Conservation (phyloP, 2,329 filamentous ascomycete genomes). For the Aspergillus niger region DNA sequence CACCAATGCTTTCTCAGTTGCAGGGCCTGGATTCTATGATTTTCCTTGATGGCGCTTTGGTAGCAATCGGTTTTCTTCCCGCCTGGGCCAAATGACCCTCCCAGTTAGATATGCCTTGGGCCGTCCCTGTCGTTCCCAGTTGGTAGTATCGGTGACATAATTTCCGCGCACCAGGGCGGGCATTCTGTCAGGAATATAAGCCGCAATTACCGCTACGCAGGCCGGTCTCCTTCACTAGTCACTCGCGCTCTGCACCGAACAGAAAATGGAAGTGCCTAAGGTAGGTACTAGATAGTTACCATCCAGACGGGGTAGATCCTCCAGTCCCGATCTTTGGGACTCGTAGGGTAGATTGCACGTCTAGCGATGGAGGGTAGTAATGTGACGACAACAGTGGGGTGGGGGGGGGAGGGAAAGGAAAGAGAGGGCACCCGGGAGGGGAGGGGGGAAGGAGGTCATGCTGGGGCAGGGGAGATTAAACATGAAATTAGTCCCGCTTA, state of each 20-base stretch:
- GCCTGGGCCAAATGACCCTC: neutral
- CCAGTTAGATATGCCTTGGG: too few relatives aligned
- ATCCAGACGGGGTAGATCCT: slow-evolving; percentile 6
- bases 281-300: slow-evolving; percentile 3
- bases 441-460: neutral
- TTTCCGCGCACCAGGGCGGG: neutral
- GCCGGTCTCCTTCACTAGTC: neutral
- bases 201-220: neutral
- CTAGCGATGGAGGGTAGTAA: neutral
- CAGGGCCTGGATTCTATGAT: neutral
- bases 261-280: slow-evolving; percentile 7
- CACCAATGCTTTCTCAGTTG: neutral
- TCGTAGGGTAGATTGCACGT: neutral
- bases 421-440: neutral
- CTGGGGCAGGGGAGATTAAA: slow-evolving; percentile 7
- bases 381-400: slow-evolving; percentile 1
- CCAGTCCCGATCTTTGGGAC: slow-evolving; percentile 1
- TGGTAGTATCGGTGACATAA: neutral
- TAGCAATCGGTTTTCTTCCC: neutral
- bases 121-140: neutral
- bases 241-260: slow-evolving; percentile 4
- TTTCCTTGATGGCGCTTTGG: neutral
- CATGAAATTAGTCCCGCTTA: neutral
- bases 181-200: neutral
- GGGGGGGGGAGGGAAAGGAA: neutral